Evolutionary conservation across 352 stramenopile species (phyloP).

Genomic region (Pythium phragmitis): DNA sequence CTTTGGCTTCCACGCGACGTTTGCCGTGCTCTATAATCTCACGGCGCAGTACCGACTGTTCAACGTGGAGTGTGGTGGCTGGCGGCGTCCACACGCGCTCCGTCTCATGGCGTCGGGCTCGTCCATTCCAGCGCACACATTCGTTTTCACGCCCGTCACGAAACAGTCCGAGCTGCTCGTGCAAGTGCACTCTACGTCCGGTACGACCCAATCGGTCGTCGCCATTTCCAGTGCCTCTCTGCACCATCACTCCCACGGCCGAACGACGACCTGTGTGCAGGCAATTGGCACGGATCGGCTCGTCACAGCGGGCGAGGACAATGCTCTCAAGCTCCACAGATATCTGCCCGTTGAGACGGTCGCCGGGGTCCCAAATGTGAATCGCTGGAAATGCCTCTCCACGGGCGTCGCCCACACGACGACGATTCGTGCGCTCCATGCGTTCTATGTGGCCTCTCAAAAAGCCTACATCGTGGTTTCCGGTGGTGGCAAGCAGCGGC

Average conservation of each 20-base stretch:
- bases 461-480: conserved; percentile 58
- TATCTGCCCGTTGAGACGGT: conserved; percentile 20
- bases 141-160: conserved; percentile 65
- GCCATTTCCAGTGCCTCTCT: conserved; percentile 43
- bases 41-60: conserved; percentile 74
- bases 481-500: conserved; percentile 74
- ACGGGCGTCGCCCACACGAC: conserved; percentile 77
- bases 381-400: conserved; percentile 47
- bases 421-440: conserved; percentile 65
- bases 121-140: conserved; percentile 50
- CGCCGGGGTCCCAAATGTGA: neutral
- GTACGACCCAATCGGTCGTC: conserved; percentile 1
- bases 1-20: conserved; percentile 79
- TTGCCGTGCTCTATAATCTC: conserved; percentile 75
- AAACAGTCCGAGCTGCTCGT: conserved; percentile 53
- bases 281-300: conserved; percentile 44
- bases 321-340: conserved; percentile 74
- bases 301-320: conserved; percentile 79
- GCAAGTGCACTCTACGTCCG: conserved; percentile 60
- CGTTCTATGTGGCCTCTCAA: conserved; percentile 34
- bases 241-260: conserved; percentile 69
- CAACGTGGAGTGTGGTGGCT: conserved; percentile 77
- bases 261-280: conserved; percentile 67
- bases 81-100: conserved; percentile 75
- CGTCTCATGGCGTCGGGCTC: neutral